These are phyloP conservation scores for Aspergillus sclerotiicarbonarius DNA, from an alignment of 495 filamentous ascomycete genomes.

Conservation along the genomic window DNA sequence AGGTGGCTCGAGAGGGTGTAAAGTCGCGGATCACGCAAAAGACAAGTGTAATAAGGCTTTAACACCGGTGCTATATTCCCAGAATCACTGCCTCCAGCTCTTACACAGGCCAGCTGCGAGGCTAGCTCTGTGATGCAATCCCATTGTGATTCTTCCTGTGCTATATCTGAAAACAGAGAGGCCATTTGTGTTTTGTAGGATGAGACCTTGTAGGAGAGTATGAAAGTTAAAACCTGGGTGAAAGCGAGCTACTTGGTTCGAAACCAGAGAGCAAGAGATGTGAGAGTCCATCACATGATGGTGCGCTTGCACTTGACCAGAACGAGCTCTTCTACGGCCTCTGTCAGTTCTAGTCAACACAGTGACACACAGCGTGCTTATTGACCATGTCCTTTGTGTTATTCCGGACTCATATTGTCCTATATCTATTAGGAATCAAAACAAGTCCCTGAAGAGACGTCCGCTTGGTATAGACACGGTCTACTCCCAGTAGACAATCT, in stretches of 20 bases:
- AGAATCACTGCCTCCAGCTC: neutral
- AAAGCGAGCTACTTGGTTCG: neutral
- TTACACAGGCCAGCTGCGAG: constrained; percentile 3
- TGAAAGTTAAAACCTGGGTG: no score
- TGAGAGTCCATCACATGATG: neutral
- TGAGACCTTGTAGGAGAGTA: no score
- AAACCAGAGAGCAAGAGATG: neutral
- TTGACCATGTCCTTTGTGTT: no score
- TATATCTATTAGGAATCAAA: no score
- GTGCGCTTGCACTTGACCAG: neutral
- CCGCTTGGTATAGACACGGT: no score
- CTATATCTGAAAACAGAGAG: neutral
- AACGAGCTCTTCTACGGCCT: no score
- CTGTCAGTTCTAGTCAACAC: no score
- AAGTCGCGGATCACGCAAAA: constrained; percentile 1
- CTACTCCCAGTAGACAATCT: no score
- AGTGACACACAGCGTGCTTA: no score
- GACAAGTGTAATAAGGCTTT: constrained; percentile 1
- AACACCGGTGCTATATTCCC: neutral
- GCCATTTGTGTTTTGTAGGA: neutral
- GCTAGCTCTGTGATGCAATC: neutral
- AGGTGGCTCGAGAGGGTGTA: constrained; percentile 7
- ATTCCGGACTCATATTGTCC: no score
- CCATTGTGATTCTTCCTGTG: neutral
- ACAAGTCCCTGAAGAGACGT: no score